A percentile compares a stretch with the other conserved stretches of the same genome.
phyloP scores from a whole-genome alignment of 257 asterid genomes.

The Ligustrum vulgare region DNA sequence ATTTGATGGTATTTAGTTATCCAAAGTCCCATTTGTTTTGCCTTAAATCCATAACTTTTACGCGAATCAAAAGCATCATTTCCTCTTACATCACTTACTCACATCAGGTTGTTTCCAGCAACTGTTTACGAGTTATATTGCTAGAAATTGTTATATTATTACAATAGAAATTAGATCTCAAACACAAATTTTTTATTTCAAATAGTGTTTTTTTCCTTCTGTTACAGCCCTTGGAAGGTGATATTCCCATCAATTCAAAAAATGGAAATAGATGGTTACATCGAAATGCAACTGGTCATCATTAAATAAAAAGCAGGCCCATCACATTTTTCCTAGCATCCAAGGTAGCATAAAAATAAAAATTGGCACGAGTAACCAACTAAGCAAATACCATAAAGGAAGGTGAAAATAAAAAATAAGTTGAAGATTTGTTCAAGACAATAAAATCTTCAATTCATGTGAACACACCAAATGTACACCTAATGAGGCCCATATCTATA shows the following conservation, averaged over 20 bases:
- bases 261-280: background rate
- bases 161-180: background rate
- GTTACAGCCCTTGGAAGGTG: no score
- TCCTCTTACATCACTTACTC: background rate
- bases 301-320: background rate
- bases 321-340: background rate
- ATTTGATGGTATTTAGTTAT: no score
- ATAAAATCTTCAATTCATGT: background rate
- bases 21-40: no score
- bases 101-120: background rate
- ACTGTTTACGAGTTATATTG: background rate
- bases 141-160: background rate
- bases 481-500: background rate
- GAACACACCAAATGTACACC: constrained; percentile 5
- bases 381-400: background rate
- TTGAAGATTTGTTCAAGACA: constrained; percentile 1
- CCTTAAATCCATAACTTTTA: no score
- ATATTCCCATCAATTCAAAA: background rate
- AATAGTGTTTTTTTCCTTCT: no score
- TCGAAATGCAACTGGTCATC: background rate
- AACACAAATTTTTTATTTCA: background rate
- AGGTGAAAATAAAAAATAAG: background rate
- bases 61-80: no score
- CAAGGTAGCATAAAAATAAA: background rate
- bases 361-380: background rate